Percentiles rank a stretch among this genome's conserved stretches.
Evolutionary conservation across 1,139 yeast species (phyloP).

Genomic region (Schwanniomyces etchellsii): DNA sequence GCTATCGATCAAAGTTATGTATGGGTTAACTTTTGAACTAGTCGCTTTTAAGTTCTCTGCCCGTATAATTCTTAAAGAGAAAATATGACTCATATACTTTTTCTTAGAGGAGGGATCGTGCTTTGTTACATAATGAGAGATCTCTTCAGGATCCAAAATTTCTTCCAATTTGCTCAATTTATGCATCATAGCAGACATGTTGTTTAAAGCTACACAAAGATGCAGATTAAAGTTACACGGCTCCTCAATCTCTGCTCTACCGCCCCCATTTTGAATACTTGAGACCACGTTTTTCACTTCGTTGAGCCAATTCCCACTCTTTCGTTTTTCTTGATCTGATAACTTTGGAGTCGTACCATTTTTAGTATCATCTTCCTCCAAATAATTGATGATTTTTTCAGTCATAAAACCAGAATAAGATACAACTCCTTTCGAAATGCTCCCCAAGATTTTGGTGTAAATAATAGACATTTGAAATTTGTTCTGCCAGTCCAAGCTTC

Average conservation of each 20-base stretch:
- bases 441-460: conserved; percentile 52
- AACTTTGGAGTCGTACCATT: conserved; percentile 16
- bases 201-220: conserved; percentile 74
- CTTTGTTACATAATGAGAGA: conserved; percentile 42
- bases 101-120: conserved; percentile 26
- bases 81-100: conserved; percentile 47
- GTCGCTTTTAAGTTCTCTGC: conserved; percentile 65
- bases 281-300: conserved; percentile 45
- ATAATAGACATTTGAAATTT: conserved; percentile 55
- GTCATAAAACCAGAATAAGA: conserved; percentile 46
- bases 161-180: conserved; percentile 59
- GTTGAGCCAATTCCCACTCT: conserved; percentile 34
- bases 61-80: conserved; percentile 57
- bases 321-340: conserved; percentile 23
- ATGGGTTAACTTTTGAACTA: conserved; percentile 51
- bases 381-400: conserved; percentile 44
- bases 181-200: conserved; percentile 56
- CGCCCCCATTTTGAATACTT: conserved; percentile 27
- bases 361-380: conserved; percentile 32
- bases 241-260: conserved; percentile 36
- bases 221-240: conserved; percentile 58
- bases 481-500: conserved; percentile 57
- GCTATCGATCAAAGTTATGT: conserved; percentile 64
- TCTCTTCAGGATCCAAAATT: conserved; percentile 53
- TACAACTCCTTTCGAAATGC: conserved; percentile 57